Percentiles rank a stretch among this genome's conserved stretches.
Conservation (phyloP, 208 protist species). For the Acanthamoeba royreba region DNA sequence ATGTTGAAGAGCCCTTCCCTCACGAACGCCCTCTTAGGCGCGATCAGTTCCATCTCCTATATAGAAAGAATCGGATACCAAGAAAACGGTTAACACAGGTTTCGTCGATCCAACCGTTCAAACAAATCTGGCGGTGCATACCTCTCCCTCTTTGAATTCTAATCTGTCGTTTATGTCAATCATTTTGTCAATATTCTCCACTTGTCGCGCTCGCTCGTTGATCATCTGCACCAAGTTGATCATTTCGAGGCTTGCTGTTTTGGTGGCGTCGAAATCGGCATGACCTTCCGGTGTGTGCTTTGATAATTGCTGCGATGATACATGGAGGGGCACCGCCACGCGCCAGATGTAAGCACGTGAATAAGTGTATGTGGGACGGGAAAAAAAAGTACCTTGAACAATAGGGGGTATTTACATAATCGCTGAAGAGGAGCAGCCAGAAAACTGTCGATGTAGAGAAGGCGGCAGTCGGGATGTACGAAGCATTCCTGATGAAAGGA, state of each 20-base stretch:
- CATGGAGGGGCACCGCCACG: too few species aligned
- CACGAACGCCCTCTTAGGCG: background rate
- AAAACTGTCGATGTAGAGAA: background rate
- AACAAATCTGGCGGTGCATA: too few species aligned
- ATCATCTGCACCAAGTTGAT: background rate
- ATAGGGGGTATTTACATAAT: background rate
- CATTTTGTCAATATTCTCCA: background rate
- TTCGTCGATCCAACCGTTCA: background rate
- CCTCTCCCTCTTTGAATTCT: background rate
- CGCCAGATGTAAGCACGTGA: too few species aligned
- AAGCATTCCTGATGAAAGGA: background rate
- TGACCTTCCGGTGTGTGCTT: background rate
- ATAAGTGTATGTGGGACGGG: too few species aligned
- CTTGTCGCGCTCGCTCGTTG: background rate
- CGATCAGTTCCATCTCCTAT: background rate
- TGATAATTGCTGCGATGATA: background rate
- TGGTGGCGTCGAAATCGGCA: background rate
- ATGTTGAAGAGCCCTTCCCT: background rate
- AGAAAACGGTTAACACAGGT: background rate
- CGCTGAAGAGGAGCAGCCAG: background rate
- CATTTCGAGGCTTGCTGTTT: background rate
- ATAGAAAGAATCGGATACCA: background rate
- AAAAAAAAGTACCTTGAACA: background rate
- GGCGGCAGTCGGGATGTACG: background rate
- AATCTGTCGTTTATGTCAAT: background rate